Base-by-base conservation (phyloP, 2,329 filamentous ascomycete species). In the Ophiostoma ips region DNA sequence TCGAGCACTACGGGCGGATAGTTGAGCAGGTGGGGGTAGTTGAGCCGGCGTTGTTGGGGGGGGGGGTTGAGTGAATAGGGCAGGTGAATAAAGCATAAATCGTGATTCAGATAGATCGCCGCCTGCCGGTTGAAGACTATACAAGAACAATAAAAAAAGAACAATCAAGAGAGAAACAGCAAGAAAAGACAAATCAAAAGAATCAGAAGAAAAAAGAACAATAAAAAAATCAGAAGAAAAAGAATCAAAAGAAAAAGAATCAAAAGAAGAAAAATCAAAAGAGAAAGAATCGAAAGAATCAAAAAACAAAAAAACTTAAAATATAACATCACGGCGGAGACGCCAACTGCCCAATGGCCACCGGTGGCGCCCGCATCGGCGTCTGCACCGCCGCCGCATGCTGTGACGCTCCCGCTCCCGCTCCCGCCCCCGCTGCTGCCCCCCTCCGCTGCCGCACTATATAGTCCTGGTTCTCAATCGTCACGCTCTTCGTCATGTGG, bases 401-500 rank as follows among this genome's bases (percentile, higher is more conserved):
- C 51, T 58, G 56, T 63, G 65, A 41, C 61, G 63, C 48, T 57
- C 60, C 18, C 45, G 49, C 38, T 36, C 37, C 30, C 38, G 46
- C 34, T 49, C 52, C 16, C 50, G 49, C 13, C 49, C 50, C 18
- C 47, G 52, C 52, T 38, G 53, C 52, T 50, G 57, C 55, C 53
- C 58, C 58, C 57, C 62, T 65, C 43, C 61, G 63, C 48, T 57
- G 61, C 57, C 70, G 63, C 53, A 61, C 62, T 58, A 84, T 85
- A 62, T 83, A 92, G 67, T 92, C 84, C 57, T 72, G 73, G 67
- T 92, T 92, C 67, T 92, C 86, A 55, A 92, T 87, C 49, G 86
- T 88, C 19, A 92, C 85, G 65, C 84, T 89, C 77, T 90, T 92
- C 54, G 86, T 92, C 81, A 96, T 98, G 67, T 98, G 90, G 68